Evolutionary conservation across 345 rosid species (phyloP), one percentile per base, ranked within the genome.

Genomic region (Trapa incisa): DNA sequence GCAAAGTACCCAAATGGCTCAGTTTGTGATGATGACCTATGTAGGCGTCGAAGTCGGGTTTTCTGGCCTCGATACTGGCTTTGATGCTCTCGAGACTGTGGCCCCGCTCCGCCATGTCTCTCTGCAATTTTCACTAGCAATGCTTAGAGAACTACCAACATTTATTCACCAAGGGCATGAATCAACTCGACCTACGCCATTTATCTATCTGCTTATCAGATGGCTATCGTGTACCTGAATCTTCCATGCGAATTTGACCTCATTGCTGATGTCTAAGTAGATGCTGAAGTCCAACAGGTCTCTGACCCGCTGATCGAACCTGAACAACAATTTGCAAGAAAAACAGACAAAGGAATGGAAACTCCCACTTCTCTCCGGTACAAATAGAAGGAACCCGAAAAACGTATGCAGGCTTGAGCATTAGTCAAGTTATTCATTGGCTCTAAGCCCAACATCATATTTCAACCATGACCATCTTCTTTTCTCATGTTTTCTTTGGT

Each of bases 101-200:
- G 12, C 99, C 97, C 82, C 99, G 75, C 80, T 94, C 99, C 8
- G 96, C 97, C 99, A 88, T 94, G 78, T 94, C 99, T 65, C 98
- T 90, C 98, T 93, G 72, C 80, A 75, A 67, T 53, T 68, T 1
- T 39, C 67, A 3, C 12, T 6, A 2, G 8, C 38, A 32, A 37
- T n/a, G 63, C 63, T 58, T 33, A 58, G 63, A 35, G 63, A 33
- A 35, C 63, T 10, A 32, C 38, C 2, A 58, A 32, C 32, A 11
- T 58, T 58, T 32, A 10, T 1, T 58, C 3, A 35, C 63, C 13
- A 37, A 12, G 11, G 37, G 37, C 38, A 36, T 33, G 38, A 2
- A 65, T 29, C 16, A 10, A 16, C 1, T 2, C 29, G 29, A 22
- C 29, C 29, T 22, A 22, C 29, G 29, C 29, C 29, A 22, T 22